These are phyloP conservation scores for Truncatella angustata DNA, from an alignment of 2,329 filamentous ascomycete genomes.

Conservation along the genomic window DNA sequence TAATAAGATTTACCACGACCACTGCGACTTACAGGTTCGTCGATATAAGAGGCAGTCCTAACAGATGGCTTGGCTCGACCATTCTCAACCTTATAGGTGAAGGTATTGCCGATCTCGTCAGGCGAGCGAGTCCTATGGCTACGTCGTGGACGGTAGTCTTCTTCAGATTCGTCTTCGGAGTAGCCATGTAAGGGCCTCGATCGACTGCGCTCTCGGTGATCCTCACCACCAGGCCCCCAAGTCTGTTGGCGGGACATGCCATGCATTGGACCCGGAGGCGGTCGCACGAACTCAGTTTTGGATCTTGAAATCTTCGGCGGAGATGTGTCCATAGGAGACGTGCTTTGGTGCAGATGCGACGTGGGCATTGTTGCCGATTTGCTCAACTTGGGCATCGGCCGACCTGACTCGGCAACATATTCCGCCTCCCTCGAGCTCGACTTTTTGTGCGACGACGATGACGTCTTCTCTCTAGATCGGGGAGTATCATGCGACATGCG, in stretches of 20 bases:
- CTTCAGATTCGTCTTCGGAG: slow-evolving; percentile 12
- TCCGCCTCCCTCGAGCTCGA: slow-evolving; percentile 12
- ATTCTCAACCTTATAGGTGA: slow-evolving; percentile 12
- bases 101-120: slow-evolving; percentile 3
- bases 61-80: not conserved
- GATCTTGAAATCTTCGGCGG: slow-evolving; percentile 9
- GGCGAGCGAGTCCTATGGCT: slow-evolving; percentile 7
- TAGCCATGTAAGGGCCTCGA: slow-evolving; percentile 1
- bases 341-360: not conserved
- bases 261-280: slow-evolving; percentile 4
- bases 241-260: slow-evolving; percentile 6
- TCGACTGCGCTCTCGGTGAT: slow-evolving; percentile 7
- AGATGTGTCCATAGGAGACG: slow-evolving; percentile 4
- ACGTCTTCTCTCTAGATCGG: slow-evolving; percentile 10
- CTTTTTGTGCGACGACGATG: slow-evolving; percentile 26
- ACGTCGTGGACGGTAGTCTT: slow-evolving; percentile 5
- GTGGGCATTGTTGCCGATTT: slow-evolving; percentile 9
- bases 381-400: slow-evolving; percentile 3
- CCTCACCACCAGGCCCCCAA: slow-evolving; percentile 9
- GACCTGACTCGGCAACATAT: not conserved
- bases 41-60: too few species aligned
- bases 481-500: slow-evolving; percentile 28
- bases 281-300: slow-evolving; percentile 10
- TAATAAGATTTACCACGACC: not conserved
- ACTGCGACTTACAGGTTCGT: not conserved